Evolutionary conservation across 2,329 filamentous ascomycete species (phyloP), one percentile per base, ranked within the genome.

Genomic region (Phialocephala sp.): DNA sequence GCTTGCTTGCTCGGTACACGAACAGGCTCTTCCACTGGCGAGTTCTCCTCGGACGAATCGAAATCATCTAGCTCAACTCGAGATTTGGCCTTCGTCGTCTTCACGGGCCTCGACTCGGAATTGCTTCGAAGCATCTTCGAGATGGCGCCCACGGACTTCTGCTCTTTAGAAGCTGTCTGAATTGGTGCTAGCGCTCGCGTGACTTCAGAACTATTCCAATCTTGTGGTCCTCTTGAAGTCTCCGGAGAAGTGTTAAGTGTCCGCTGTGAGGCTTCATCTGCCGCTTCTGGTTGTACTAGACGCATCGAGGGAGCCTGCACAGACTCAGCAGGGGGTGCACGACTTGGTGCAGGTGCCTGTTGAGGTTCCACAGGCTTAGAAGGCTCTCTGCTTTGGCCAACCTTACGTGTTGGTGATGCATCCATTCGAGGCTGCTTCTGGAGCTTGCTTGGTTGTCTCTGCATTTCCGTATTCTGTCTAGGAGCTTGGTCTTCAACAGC

Each of bases 11-110:
- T 69, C 11, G 71, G 67, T 24, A 59, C 71, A 47, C 66, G 66
- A 45, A 57, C 24, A 22, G 69, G 63, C 60, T 74, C 75, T 57
- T 77, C 76, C 63, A 74, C 68, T 60, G 79, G 73, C 57, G 79
- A 76, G 73, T 59, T 76, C 72, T 75, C 75, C 55, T 81, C 79
- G 2, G 81, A 81, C 68, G 84, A 79, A 45, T 80, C 90, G 55
- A 91, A 90, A 69, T 91, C 89, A 72, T 93, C 91, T 14, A 93
- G 81, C 62, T 89, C 88, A 68, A 89, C 82, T 27, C 89, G 86
- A 18, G 85, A 80, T 68, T 87, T 88, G 1, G 88, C 84, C 69
- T 84, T 83, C 64, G 83, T 86, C 52, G 84, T 81, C 76, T 87
- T 87, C 64, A 83, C 80, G 20, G 84, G 85, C 72, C 84, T 86